Evolutionary conservation across 495 filamentous ascomycete genomes (phyloP), one percentile per base, ranked within the genome.

Genomic region (Xylaria cubensis): DNA sequence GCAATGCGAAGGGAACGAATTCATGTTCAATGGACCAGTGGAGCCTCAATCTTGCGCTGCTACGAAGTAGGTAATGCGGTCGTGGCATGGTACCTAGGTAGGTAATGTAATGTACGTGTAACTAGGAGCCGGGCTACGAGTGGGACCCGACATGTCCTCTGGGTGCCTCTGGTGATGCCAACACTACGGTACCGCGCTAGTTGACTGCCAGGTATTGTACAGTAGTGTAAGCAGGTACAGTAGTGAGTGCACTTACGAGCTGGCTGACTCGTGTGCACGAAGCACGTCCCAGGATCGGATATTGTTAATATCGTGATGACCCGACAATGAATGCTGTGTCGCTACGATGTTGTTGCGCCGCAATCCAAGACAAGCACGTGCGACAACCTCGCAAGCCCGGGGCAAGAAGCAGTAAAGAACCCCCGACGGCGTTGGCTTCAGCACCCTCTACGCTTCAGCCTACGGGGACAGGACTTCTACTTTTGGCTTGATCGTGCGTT

Each of bases 181-280:
- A 13, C 39, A 42, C 39, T 9, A 42, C 39, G 39, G 39, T 42
- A 42, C 39, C 12, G 39, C 39, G 39, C 39, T 42, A 42, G 39
- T 42, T 9, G 39, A 42, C 39, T 12, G 9, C 34, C 34, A 36
- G 34, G 4, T 39, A 39, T 6, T 39, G 6, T 36, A 36, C 34
- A 36, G 36, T 39, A 39, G 36, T n/a, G 17, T 21, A 44, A 15
- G 34, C 5, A 61, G 58, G 58, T 41, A n/a, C 9, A 10, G 53
- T 32, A 58, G 17, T 21, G 61, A 61, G 32, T 42, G 58, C 39
- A 61, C 58, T 21, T 61, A 21, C 32, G 12, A 39, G 34, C 17
- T 44, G 46, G 56, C 50, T 67, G 65, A 67, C 65, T 67, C 50
- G 65, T 51, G 65, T 51, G 65, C 50, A 4, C 17, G 29, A 3